phyloP scores from a whole-genome alignment of 2,329 filamentous ascomycete genomes.

The Aspergillus brasiliensis region DNA sequence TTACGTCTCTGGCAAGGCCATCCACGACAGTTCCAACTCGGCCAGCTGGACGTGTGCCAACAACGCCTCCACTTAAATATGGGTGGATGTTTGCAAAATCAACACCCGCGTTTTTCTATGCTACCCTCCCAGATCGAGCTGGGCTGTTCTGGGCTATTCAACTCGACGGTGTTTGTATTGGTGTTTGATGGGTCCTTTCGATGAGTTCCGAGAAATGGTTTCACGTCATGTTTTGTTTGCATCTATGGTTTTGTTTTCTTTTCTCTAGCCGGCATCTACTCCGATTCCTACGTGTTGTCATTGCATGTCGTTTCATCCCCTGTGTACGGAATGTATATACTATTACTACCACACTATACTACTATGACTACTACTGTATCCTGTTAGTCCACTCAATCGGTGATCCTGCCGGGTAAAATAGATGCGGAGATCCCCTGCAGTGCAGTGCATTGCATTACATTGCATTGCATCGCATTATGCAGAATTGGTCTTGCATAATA shows the following conservation, averaged over 20 bases:
- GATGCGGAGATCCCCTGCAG: too few species aligned
- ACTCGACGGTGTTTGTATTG: neutral
- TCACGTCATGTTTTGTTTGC: neutral
- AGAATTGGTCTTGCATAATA: too few species aligned
- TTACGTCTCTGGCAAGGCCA: conserved; percentile 44
- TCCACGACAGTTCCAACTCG: conserved; percentile 35
- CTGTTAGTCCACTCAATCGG: too few species aligned
- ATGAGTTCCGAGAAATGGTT: neutral
- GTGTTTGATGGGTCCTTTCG: neutral
- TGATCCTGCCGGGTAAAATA: too few species aligned
- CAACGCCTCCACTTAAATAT: conserved; percentile 29
- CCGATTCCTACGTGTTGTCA: too few species aligned
- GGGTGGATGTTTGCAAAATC: neutral
- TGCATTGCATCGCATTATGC: too few species aligned
- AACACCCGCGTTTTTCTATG: neutral
- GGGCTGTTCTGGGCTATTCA: neutral
- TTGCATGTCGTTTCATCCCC: too few species aligned
- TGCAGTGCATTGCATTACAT: too few species aligned
- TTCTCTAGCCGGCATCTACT: conserved; percentile 3
- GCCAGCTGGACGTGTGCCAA: conserved; percentile 44
- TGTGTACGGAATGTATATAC: too few species aligned
- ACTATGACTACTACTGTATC: too few species aligned
- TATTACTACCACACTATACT: too few species aligned
- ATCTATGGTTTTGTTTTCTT: neutral
- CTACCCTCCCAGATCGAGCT: neutral